A percentile compares a stretch with the other conserved stretches of the same genome.
Conservation (phyloP, 179 eudicot species). For the Beta corolliflora region DNA sequence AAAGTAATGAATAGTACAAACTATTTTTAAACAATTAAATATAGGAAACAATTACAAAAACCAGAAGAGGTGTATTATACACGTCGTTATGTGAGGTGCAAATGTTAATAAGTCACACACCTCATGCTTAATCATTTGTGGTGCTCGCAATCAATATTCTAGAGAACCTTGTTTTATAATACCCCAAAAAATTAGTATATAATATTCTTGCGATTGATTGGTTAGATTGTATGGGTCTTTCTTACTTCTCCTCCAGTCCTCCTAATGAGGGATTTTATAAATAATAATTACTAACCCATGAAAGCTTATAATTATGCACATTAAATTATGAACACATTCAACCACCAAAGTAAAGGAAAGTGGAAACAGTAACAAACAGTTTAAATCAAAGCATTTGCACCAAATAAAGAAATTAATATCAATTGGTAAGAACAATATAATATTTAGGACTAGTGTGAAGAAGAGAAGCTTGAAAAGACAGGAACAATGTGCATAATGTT, state of each 20-base stretch:
- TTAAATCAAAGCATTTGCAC: background rate
- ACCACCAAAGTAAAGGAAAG: background rate
- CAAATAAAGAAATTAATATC: background rate
- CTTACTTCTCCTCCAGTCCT: background rate
- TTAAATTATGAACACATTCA: background rate
- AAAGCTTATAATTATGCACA: background rate
- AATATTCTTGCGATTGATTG: too few species aligned
- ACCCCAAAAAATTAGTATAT: background rate
- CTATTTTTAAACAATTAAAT: too few species aligned
- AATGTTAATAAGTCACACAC: background rate
- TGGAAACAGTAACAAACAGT: background rate
- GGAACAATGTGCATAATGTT: conserved; percentile 22
- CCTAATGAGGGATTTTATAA: background rate
- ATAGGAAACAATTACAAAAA: too few species aligned
- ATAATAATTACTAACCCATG: background rate
- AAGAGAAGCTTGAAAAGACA: conserved; percentile 13
- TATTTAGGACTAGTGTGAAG: background rate
- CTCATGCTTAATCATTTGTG: background rate
- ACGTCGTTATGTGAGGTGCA: background rate
- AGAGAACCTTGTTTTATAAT: background rate
- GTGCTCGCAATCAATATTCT: background rate
- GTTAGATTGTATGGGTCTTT: background rate
- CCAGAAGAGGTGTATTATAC: too few species aligned
- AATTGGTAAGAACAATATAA: background rate
- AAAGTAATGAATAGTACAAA: background rate